phyloP scores from a whole-genome alignment of 352 stramenopile genomes.

The Globisporangium nagaii region DNA sequence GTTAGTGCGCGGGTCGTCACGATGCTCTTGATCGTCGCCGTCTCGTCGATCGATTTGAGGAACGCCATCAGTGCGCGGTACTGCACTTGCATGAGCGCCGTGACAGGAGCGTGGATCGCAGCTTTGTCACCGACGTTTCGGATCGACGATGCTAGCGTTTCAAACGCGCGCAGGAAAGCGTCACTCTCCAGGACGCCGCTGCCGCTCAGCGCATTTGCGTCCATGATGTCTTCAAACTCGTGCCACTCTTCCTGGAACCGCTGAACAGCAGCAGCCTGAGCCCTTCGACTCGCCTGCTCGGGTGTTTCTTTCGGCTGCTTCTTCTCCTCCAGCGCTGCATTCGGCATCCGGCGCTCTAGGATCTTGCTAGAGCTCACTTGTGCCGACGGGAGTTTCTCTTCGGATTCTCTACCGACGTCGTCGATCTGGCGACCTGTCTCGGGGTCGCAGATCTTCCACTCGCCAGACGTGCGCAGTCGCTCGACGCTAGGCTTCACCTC shows the following conservation, averaged over 20 bases:
- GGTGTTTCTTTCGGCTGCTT: not conserved
- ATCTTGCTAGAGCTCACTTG: not conserved
- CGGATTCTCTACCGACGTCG: not conserved
- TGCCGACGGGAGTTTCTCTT: not conserved
- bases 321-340: not conserved
- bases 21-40: slow-evolving; percentile 2
- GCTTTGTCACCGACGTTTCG: not conserved
- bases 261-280: not conserved
- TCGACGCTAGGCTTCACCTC: slow-evolving; percentile 63
- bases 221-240: not conserved
- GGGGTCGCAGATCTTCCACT: slow-evolving; percentile 83
- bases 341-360: not conserved
- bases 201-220: not conserved
- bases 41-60: slow-evolving; percentile 7
- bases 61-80: slow-evolving; percentile 7
- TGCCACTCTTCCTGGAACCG: slow-evolving; percentile 7
- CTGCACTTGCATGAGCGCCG: slow-evolving; percentile 8
- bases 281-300: not conserved
- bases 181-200: not conserved
- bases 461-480: slow-evolving; percentile 63
- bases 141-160: not conserved
- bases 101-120: not conserved
- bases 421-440: slow-evolving; percentile 46
- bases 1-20: slow-evolving; percentile 3
- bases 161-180: not conserved